Percentiles rank a stretch among this genome's conserved stretches.
Conservation (phyloP, 1,139 yeast genomes). For the Pichia sp. region DNA sequence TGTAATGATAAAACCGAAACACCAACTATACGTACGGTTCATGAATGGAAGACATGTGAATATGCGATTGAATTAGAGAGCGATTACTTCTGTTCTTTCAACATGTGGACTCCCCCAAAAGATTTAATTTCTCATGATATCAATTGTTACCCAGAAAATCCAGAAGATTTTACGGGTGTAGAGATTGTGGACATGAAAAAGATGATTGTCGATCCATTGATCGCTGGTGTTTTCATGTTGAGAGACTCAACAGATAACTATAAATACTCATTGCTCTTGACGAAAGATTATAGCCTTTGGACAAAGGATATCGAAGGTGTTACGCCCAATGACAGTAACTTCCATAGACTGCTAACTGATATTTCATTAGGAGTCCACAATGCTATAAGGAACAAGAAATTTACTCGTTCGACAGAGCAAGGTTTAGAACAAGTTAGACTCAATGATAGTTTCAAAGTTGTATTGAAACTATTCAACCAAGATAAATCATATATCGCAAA, state of each 20-base stretch:
- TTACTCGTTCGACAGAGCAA: conserved; percentile 2
- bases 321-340: background rate
- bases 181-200: background rate
- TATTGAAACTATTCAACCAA: conserved; percentile 20
- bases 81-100: conserved; percentile 13
- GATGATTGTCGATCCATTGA: conserved; percentile 6
- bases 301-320: background rate
- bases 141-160: conserved; percentile 8
- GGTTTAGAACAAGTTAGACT: background rate
- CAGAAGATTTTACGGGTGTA: background rate
- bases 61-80: conserved; percentile 18
- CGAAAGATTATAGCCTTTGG: conserved; percentile 7
- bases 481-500: conserved; percentile 22
- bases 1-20: conserved; percentile 50
- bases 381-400: conserved; percentile 7
- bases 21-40: conserved; percentile 42
- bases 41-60: conserved; percentile 71
- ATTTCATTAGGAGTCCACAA: conserved; percentile 21
- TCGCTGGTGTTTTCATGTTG: conserved; percentile 9
- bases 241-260: background rate
- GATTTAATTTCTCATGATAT: conserved; percentile 3
- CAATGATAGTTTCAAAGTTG: conserved; percentile 15
- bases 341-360: conserved; percentile 13
- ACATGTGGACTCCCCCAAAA: conserved; percentile 14
- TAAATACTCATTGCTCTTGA: conserved; percentile 6